Evolutionary conservation across 106 monocot genomes (phyloP).

Genomic region (Dendrobium huoshanense): DNA sequence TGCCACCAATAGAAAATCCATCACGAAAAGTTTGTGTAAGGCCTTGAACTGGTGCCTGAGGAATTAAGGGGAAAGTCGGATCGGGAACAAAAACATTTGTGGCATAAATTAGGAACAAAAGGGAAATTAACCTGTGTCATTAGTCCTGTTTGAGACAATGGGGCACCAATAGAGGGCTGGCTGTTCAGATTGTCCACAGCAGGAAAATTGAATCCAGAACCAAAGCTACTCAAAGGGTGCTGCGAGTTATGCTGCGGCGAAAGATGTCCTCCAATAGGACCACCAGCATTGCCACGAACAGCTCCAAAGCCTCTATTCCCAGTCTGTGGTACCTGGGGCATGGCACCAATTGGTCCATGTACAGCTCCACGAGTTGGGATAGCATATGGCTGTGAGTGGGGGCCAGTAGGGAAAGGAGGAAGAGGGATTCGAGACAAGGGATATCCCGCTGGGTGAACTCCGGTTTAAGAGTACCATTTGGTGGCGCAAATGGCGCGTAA

Average conservation of each 20-base stretch:
- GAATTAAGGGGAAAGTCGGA: constrained; percentile 1
- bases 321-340: constrained; percentile 55
- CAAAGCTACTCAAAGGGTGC: constrained; percentile 38
- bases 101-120: background rate
- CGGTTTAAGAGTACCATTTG: constrained; percentile 78
- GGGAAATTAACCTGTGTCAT: constrained; percentile 73
- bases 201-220: constrained; percentile 67
- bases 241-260: constrained; percentile 80
- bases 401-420: constrained; percentile 76
- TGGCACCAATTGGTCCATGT: constrained; percentile 88
- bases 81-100: background rate
- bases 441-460: constrained; percentile 63
- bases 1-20: constrained; percentile 92
- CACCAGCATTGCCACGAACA: constrained; percentile 70
- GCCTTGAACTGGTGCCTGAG: constrained; percentile 85
- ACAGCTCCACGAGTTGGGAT: constrained; percentile 88
- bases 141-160: constrained; percentile 67
- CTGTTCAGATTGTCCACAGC: constrained; percentile 61
- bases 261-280: constrained; percentile 91
- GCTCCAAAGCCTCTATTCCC: constrained; percentile 69
- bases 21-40: constrained; percentile 91
- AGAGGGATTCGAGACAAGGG: constrained; percentile 67
- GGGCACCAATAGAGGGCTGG: constrained; percentile 81
- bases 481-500: constrained; percentile 62
- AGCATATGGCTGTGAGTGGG: constrained; percentile 95